These are phyloP conservation scores for Colletotrichum tabaci DNA, from an alignment of 2,329 filamentous ascomycete genomes.

Conservation along the genomic window DNA sequence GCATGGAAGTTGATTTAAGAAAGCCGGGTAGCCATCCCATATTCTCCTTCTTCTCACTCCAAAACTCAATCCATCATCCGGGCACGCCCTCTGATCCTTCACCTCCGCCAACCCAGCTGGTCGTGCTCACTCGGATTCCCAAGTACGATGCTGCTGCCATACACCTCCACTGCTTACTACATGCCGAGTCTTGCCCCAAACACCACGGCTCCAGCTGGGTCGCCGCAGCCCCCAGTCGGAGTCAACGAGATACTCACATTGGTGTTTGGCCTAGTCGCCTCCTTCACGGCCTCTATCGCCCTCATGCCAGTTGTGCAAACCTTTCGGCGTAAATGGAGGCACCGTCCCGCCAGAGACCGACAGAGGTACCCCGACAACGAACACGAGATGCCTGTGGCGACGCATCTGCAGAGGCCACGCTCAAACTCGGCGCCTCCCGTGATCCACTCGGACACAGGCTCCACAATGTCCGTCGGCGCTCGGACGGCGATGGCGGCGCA, in stretches of 20 bases:
- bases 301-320: slow-evolving; percentile 1
- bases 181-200: background rate
- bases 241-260: slow-evolving; percentile 3
- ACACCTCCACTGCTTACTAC: background rate
- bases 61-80: background rate
- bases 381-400: background rate
- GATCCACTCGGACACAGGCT: background rate
- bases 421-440: background rate
- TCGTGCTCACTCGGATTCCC: background rate
- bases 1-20: background rate
- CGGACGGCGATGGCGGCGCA: background rate
- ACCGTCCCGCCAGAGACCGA: background rate
- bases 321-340: background rate
- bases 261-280: slow-evolving; percentile 9
- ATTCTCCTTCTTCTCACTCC: background rate
- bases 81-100: background rate
- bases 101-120: background rate
- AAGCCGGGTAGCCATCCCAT: background rate
- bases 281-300: slow-evolving; percentile 3
- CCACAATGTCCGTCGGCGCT: background rate
- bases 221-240: background rate
- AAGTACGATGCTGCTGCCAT: background rate
- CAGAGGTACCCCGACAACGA: background rate
- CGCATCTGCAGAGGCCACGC: background rate
- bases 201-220: background rate